Evolutionary conservation across 257 asterid species (phyloP).

Genomic region (Avicennia marina): DNA sequence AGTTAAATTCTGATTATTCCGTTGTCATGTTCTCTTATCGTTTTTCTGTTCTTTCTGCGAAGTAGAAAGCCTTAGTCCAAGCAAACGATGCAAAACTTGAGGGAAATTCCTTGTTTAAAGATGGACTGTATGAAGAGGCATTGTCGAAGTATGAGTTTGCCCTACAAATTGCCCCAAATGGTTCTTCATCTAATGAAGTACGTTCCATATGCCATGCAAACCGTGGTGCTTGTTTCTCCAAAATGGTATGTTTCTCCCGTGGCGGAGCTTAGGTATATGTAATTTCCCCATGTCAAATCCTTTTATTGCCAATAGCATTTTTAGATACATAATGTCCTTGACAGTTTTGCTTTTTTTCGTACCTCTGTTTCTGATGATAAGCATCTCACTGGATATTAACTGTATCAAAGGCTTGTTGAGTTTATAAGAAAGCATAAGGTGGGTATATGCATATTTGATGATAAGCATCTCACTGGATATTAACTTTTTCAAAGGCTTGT

Average conservation of each 20-base stretch:
- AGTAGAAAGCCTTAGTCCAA: conserved; percentile 56
- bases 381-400: too few relatives aligned
- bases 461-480: too few relatives aligned
- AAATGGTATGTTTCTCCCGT: conserved; percentile 49
- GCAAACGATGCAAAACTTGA: conserved; percentile 70
- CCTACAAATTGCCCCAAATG: conserved; percentile 52
- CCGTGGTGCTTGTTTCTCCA: conserved; percentile 84
- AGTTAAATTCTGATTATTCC: neutral
- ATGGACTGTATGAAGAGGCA: conserved; percentile 68
- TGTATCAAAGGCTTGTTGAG: too few relatives aligned
- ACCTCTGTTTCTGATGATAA: too few relatives aligned
- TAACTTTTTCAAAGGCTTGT: too few relatives aligned
- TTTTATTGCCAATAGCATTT: too few relatives aligned
- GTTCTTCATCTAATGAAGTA: conserved; percentile 52
- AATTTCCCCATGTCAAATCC: too few relatives aligned
- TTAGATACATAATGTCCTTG: too few relatives aligned
- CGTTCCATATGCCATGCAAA: conserved; percentile 78
- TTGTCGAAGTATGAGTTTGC: conserved; percentile 71
- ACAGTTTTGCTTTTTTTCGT: too few relatives aligned
- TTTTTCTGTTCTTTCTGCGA: conserved; percentile 19
- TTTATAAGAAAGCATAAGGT: too few relatives aligned
- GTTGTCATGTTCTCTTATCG: too few relatives aligned
- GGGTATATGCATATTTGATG: too few relatives aligned
- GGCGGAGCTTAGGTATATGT: neutral
- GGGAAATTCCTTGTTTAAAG: conserved; percentile 72